A percentile compares a stretch with the other conserved stretches of the same genome.
These are phyloP conservation scores for Rubroboletus satanas DNA, from an alignment of 768 basidiomycete species.

Conservation along the genomic window DNA sequence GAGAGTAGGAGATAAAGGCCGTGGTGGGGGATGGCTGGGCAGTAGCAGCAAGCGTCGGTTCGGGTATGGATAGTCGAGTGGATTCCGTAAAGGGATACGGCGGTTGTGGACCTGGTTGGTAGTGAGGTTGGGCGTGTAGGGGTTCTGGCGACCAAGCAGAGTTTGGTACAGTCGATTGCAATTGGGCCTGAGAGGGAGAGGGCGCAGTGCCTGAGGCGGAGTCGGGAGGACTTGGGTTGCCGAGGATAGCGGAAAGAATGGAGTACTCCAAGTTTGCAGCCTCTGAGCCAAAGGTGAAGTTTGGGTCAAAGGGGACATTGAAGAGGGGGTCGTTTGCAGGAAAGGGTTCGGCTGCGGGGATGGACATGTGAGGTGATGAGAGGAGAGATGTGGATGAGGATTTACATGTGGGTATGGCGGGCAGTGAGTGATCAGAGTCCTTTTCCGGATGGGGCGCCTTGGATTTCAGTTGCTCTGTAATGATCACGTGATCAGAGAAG, in stretches of 20 bases:
- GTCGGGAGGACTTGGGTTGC: conserved; percentile 57
- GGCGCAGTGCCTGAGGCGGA: conserved; percentile 25
- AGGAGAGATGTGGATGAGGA: neutral
- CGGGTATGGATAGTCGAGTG: conserved; percentile 31
- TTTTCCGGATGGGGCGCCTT: conserved; percentile 25
- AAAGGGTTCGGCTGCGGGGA: conserved; percentile 45
- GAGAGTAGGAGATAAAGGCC: conserved; percentile 31
- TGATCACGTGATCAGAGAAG: conserved; percentile 25
- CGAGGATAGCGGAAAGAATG: conserved; percentile 88
- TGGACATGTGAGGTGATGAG: conserved; percentile 8
- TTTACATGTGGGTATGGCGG: conserved; percentile 32
- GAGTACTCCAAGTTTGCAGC: conserved; percentile 94
- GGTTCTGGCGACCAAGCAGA: conserved; percentile 39
- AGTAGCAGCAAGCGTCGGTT: conserved; percentile 29
- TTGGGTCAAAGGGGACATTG: conserved; percentile 56
- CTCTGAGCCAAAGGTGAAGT: conserved; percentile 74
- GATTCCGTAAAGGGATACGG: conserved; percentile 26
- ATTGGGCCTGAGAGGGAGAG: conserved; percentile 28
- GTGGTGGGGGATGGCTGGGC: conserved; percentile 28
- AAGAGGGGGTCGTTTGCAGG: conserved; percentile 56
- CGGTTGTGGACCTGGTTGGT: conserved; percentile 19
- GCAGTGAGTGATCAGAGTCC: conserved; percentile 29
- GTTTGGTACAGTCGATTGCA: conserved; percentile 24
- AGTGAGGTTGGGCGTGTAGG: conserved; percentile 32
- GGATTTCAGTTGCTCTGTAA: conserved; percentile 40